phyloP scores from a whole-genome alignment of 2,329 filamentous ascomycete species.

The Fusarium denticulatum region DNA sequence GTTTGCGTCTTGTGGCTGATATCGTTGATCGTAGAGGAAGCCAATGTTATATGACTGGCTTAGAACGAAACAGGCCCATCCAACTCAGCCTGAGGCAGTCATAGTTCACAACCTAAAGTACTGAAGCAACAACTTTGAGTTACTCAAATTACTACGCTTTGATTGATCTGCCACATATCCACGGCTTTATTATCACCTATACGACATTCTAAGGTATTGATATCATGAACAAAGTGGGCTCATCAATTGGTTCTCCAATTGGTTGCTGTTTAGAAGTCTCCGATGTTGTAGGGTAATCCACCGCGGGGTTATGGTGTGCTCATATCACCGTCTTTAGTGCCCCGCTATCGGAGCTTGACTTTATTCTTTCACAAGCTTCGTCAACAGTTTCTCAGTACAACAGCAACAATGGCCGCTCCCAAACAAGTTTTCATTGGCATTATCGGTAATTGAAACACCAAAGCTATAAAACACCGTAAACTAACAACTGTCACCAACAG shows the following conservation, averaged over 20 bases:
- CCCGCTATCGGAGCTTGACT: slow-evolving; percentile 51
- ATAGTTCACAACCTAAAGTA: neutral
- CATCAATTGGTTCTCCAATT: slow-evolving; percentile 25
- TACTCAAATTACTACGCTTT: neutral
- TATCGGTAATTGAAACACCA: slow-evolving; percentile 53
- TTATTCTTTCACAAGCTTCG: slow-evolving; percentile 41
- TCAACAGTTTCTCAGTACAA: slow-evolving; percentile 16
- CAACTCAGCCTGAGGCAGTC: slow-evolving; percentile 41
- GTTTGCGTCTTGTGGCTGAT: neutral
- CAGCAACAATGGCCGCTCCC: slow-evolving; percentile 53
- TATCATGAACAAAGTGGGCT: slow-evolving; percentile 8
- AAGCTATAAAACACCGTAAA: neutral
- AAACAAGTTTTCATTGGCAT: slow-evolving; percentile 64
- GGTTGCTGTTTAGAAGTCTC: slow-evolving; percentile 15
- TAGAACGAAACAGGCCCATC: neutral
- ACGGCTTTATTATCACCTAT: neutral
- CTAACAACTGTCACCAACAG: slow-evolving; percentile 56
- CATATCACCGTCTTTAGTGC: slow-evolving; percentile 36
- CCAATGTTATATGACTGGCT: neutral
- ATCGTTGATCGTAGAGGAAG: neutral
- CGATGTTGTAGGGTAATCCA: slow-evolving; percentile 39
- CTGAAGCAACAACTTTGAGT: neutral
- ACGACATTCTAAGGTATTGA: neutral
- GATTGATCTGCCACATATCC: neutral
- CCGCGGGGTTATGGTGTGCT: slow-evolving; percentile 43